Evolutionary conservation across 164 flowering plant genomes (phyloP).

Genomic region (Tinospora cordifolia): DNA sequence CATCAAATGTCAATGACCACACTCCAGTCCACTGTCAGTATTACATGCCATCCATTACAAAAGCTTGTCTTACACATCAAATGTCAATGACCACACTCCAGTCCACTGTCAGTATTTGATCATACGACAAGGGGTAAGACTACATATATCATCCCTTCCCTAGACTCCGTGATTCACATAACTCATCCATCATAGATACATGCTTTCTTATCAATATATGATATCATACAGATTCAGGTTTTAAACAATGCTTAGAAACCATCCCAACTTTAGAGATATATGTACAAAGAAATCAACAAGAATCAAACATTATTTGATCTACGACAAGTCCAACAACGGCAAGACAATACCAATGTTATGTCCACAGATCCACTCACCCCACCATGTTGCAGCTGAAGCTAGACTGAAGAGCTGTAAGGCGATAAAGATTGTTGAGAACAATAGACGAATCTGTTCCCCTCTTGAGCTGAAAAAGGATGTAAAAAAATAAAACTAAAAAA

Average conservation of each 20-base stretch:
- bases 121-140: no score
- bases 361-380: conserved; percentile 85
- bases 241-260: not conserved
- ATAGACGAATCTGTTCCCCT: conserved; percentile 81
- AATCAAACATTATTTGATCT: not conserved
- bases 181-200: no score
- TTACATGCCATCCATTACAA: not conserved
- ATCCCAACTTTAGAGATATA: not conserved
- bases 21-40: not conserved
- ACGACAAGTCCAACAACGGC: not conserved
- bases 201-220: no score
- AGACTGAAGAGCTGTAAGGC: conserved; percentile 79
- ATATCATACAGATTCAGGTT: not conserved
- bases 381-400: conserved; percentile 99
- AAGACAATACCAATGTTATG: not conserved
- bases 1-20: not conserved
- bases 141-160: no score
- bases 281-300: not conserved
- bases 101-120: not conserved
- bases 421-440: conserved; percentile 77
- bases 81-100: not conserved
- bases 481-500: not conserved
- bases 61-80: not conserved
- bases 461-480: conserved; percentile 48
- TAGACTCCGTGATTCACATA: no score